Percentiles rank a stretch among this genome's conserved stretches.
These are phyloP conservation scores for Petunia secreta DNA, from an alignment of 257 asterid species.

Conservation along the genomic window DNA sequence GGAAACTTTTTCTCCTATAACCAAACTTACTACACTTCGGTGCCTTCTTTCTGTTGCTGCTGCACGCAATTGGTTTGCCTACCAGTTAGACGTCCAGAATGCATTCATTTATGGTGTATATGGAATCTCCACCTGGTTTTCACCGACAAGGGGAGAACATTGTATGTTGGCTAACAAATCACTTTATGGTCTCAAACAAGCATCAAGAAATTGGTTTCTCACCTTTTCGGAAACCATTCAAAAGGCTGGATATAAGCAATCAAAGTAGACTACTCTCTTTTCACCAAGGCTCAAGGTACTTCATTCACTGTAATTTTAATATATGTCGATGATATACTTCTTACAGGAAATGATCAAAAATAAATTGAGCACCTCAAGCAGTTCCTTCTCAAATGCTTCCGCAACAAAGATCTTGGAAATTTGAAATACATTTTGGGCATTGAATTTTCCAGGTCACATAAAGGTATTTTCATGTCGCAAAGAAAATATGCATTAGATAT, in stretches of 20 bases:
- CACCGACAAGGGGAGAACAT: neutral
- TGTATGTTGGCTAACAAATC: constrained; percentile 17
- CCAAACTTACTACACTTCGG: constrained; percentile 24
- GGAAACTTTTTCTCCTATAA: neutral
- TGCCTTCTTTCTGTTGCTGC: constrained; percentile 16
- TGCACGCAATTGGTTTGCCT: neutral
- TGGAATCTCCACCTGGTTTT: constrained; percentile 24
- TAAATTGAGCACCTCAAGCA: neutral
- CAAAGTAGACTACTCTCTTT: constrained; percentile 29
- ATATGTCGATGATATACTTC: constrained; percentile 15
- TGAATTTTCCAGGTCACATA: neutral
- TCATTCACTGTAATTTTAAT: neutral
- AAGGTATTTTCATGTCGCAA: constrained; percentile 1
- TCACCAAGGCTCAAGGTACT: constrained; percentile 20
- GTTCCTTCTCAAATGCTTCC: neutral
- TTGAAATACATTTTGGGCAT: constrained; percentile 21
- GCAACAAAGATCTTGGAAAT: constrained; percentile 3
- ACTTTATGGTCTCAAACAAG: neutral
- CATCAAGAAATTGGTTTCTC: constrained; percentile 1
- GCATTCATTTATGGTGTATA: constrained; percentile 23
- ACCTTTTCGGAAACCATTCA: constrained; percentile 8
- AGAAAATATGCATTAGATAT: neutral
- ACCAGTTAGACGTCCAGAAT: constrained; percentile 15
- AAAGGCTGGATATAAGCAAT: constrained; percentile 27
- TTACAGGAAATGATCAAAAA: constrained; percentile 12